phyloP scores from a whole-genome alignment of 257 asterid genomes.

The Agastache rugosa region DNA sequence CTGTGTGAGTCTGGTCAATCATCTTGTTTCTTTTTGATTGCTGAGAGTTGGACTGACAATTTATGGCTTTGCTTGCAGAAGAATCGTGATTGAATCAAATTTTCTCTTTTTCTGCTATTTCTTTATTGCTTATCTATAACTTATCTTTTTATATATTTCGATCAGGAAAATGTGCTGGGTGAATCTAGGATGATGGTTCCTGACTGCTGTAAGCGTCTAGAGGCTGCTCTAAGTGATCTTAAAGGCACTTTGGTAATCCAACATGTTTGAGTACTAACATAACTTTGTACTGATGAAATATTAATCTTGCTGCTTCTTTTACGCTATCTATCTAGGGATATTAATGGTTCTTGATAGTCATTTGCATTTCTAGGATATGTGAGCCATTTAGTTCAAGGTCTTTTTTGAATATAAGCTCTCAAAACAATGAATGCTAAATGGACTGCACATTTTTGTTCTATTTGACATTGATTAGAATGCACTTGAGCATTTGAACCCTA shows the following conservation, averaged over 20 bases:
- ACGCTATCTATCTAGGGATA: not conserved
- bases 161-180: constrained; percentile 87
- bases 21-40: not conserved
- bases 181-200: constrained; percentile 99
- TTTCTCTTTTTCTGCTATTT: not conserved
- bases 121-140: constrained; percentile 13
- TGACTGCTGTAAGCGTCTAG: constrained; percentile 86
- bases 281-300: not conserved
- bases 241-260: constrained; percentile 67
- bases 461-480: not conserved
- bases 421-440: not conserved
- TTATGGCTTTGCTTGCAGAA: constrained; percentile 14
- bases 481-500: not conserved
- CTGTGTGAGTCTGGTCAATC: not conserved
- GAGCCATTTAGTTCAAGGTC: not conserved
- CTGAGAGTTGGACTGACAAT: not conserved
- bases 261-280: constrained; percentile 23
- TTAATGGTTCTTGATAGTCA: not conserved
- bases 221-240: constrained; percentile 78
- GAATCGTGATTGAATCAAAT: constrained; percentile 12
- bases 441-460: not conserved
- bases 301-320: constrained; percentile 14
- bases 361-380: not conserved
- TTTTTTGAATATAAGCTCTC: not conserved
- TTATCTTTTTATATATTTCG: constrained; percentile 8